Evolutionary conservation across 257 asterid genomes (phyloP), one percentile per base, ranked within the genome.

Genomic region (Penstemon davidsonii): DNA sequence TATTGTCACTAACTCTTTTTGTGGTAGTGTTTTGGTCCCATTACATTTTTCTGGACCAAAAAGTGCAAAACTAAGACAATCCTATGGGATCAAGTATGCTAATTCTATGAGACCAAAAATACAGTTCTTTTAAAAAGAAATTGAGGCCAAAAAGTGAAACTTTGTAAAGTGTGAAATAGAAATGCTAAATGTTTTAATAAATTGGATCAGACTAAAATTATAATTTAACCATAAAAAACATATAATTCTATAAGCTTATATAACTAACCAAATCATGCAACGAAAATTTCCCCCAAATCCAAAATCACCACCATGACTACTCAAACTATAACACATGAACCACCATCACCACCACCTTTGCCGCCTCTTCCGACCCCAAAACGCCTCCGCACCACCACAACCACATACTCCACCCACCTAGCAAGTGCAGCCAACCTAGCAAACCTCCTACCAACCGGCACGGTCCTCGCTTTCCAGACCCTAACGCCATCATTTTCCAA

Each of bases 361-460:
- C 72, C 64, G 4, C 65, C 53, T 0, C 43, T 25, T 0, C 55
- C 52, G 5, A 38, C 47, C 15, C 63, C 62, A 53, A 54, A 53
- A 12, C 7, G 50, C 7, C 8, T 12, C 43, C 11, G 19, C 40
- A 0, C 56, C 6, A 6, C 63, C 47, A 12, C 64, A 36, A 5
- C 11, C 74, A 58, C 68, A 73, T 77, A 0, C 71, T 76, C 5
- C 82, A 83, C 75, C 84, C 69, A 75, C 82, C 42, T 88, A 61
- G 83, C 86, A 6, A 68, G 80, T 47, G 89, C 86, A 6, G 87
- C 87, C 40, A 86, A 84, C 79, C 79, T 88, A 13, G 82, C 88
- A 3, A 81, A 85, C 84, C 95, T 88, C 74, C 81, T 86, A 1
- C 92, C 96, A 4, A 89, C 92, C 0, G 88, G 96, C 47, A 85